Evolutionary conservation across 2,329 filamentous ascomycete genomes (phyloP), one percentile per base, ranked within the genome.

Genomic region (Beauveria asiatica): DNA sequence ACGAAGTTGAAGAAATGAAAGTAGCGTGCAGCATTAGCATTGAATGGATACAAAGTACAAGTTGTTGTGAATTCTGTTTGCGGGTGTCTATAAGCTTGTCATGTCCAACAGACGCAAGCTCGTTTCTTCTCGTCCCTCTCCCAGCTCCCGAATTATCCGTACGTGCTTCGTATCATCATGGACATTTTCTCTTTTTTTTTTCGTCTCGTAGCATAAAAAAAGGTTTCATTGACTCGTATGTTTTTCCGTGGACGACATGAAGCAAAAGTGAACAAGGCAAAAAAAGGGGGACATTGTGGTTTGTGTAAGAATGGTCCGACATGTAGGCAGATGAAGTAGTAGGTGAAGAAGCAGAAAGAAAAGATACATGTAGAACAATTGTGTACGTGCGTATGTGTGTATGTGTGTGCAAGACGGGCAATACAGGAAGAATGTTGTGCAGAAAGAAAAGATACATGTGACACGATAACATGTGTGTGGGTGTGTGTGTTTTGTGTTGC

Each of bases 231-330:
- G 11, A 37, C 33, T 37, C 33, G 41, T 42, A 11, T 1, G 27
- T 50, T 11, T 13, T 11, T 33, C 30, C 30, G 30, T 13, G 11
- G 11, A 6, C 1, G 33, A 16, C 33, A 16, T 6, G 33, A 37
- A 37, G 33, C 33, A 37, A 37, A 46, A 46, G 13, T 17, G 5
- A 42, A 42, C 9, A 42, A 42, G 19, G 25, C n/a, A 8, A 21
- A 37, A 16, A 19, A 52, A 5, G 37, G 19, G 16, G 13, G 17
- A 39, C 27, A 39, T 16, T 8, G 3, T n/a, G 16, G 13, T 49
- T 23, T 21, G 54, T 25, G 54, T 57, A 57, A 57, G 13, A 48
- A 57, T 57, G 42, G 42, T 57, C 54, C 54, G 54, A 57, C 54
- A 57, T 57, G 10, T 19, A 8, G 42, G 17, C 7, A 51, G 2